Percentiles rank a stretch among this genome's conserved stretches.
Evolutionary conservation across 345 rosid genomes (phyloP).

Genomic region (Alliaria petiolata): DNA sequence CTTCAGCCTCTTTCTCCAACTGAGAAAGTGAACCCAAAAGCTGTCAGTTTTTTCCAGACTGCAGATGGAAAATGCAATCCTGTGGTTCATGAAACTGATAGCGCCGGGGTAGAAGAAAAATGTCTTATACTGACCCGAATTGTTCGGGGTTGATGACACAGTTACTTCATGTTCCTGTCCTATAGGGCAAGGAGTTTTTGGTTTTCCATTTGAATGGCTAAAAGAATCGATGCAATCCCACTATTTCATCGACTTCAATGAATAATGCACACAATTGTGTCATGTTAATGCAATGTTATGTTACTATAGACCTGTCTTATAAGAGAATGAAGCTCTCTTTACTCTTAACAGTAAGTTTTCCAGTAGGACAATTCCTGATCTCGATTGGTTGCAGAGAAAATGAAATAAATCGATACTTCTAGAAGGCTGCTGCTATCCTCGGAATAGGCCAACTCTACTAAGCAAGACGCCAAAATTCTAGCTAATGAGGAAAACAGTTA

Average conservation of each 20-base stretch:
- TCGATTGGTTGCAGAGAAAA: not conserved
- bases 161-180: constrained; percentile 28
- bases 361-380: not conserved
- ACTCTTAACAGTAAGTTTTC: not conserved
- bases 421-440: not conserved
- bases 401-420: not conserved
- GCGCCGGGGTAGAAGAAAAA: not conserved
- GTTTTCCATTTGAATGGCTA: constrained; percentile 22
- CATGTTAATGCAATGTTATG: constrained; percentile 9
- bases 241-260: constrained; percentile 15
- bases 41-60: constrained; percentile 4
- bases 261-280: not conserved
- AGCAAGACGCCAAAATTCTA: not conserved
- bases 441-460: not conserved
- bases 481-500: not conserved
- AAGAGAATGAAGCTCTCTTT: not conserved
- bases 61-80: constrained; percentile 20
- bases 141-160: constrained; percentile 20
- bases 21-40: constrained; percentile 26
- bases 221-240: constrained; percentile 24
- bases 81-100: constrained; percentile 16
- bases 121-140: constrained; percentile 26
- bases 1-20: constrained; percentile 95
- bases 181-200: constrained; percentile 15
- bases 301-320: constrained; percentile 5